These are phyloP conservation scores for Juncus effusus DNA, from an alignment of 176 grass and related monocot species.

Conservation along the genomic window DNA sequence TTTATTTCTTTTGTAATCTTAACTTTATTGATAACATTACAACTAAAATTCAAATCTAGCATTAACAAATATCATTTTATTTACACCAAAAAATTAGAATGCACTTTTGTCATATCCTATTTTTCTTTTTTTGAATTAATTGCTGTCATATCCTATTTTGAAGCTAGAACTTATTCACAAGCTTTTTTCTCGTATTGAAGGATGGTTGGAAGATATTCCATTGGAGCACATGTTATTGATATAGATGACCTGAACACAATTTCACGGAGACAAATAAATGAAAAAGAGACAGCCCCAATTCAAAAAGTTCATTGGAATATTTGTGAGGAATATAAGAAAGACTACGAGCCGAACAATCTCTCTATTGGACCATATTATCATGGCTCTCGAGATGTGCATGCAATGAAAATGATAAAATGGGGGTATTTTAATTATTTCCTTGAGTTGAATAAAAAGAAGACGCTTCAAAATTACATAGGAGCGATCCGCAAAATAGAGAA, in stretches of 20 bases:
- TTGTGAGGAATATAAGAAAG: not conserved
- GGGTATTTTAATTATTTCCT: not conserved
- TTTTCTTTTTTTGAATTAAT: too few relatives aligned
- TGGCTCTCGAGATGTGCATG: not conserved
- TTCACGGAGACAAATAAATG: not conserved
- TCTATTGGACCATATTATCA: not conserved
- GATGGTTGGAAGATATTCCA: not conserved
- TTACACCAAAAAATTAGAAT: too few relatives aligned
- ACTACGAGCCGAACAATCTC: conserved; percentile 13
- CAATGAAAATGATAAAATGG: not conserved
- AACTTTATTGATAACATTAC: too few relatives aligned
- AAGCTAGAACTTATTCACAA: too few relatives aligned
- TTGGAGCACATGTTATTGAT: not conserved
- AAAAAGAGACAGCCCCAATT: not conserved
- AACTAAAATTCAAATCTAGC: too few relatives aligned
- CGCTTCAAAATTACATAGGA: not conserved
- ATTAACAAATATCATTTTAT: too few relatives aligned
- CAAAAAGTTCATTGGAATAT: not conserved
- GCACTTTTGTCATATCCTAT: too few relatives aligned
- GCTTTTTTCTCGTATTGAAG: too few relatives aligned
- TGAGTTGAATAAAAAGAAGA: not conserved
- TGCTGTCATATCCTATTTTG: too few relatives aligned
- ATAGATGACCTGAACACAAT: not conserved
- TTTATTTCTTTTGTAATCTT: too few relatives aligned
- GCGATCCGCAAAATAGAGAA: not conserved